Conservation (phyloP, 1,139 yeast genomes). For the Kodamaea derodonti region DNA sequence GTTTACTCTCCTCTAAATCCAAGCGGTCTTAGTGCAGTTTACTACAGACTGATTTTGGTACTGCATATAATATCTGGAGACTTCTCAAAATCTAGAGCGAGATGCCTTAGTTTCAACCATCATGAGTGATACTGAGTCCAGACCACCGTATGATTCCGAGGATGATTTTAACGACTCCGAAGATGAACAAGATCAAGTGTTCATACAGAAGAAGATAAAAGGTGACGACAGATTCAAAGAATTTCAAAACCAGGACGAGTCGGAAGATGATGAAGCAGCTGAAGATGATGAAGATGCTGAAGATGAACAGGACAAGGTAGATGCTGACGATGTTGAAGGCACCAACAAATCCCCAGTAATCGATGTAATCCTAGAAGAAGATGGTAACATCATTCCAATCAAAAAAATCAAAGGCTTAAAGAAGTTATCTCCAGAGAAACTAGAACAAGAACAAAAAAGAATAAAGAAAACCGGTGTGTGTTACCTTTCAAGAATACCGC, state of each 20-base stretch:
- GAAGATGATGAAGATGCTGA: slow-evolving; percentile 10
- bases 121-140: no score
- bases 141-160: slow-evolving; percentile 5
- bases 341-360: neutral
- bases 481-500: slow-evolving; percentile 86
- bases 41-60: no score
- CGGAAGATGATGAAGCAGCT: slow-evolving; percentile 16
- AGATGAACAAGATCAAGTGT: slow-evolving; percentile 14
- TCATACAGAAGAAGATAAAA: slow-evolving; percentile 8
- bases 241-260: slow-evolving; percentile 11
- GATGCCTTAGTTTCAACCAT: no score
- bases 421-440: slow-evolving; percentile 48
- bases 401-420: slow-evolving; percentile 16
- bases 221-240: slow-evolving; percentile 9
- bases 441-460: slow-evolving; percentile 55
- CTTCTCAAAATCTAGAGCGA: no score
- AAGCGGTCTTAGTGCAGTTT: no score
- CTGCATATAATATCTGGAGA: no score
- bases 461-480: slow-evolving; percentile 83
- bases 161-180: slow-evolving; percentile 18
- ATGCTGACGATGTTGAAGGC: neutral
- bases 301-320: slow-evolving; percentile 16
- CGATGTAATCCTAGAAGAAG: slow-evolving; percentile 1
- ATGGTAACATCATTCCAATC: slow-evolving; percentile 10
- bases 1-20: no score